phyloP scores from a whole-genome alignment of 192 early-diverging fungal species.

The Kickxella alabastrina region DNA sequence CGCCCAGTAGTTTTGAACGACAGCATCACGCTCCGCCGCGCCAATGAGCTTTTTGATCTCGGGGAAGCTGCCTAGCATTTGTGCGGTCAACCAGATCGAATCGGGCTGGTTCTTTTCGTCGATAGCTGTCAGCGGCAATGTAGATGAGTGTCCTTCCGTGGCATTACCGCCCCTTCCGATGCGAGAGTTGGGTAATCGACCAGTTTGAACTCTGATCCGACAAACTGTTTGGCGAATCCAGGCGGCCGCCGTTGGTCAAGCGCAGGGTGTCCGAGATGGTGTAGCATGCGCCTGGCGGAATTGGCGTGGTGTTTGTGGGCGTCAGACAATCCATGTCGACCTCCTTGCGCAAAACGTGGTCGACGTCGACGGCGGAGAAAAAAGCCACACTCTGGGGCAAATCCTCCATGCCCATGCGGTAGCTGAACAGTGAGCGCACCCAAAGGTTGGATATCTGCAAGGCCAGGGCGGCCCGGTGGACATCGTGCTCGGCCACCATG shows the following conservation, averaged over 20 bases:
- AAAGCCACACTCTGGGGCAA: constrained; percentile 87
- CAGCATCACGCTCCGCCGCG: not conserved
- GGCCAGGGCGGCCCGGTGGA: constrained; percentile 69
- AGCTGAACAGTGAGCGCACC: constrained; percentile 86
- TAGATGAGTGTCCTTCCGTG: not conserved
- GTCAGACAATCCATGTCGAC: constrained; percentile 82
- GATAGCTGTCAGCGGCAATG: not conserved
- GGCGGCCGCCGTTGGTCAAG: constrained; percentile 15
- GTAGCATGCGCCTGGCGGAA: constrained; percentile 53
- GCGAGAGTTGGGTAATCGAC: constrained; percentile 26
- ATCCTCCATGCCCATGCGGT: constrained; percentile 77
- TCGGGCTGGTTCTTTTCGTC: constrained; percentile 9
- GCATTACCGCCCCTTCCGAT: too few species aligned
- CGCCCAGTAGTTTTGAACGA: too few species aligned
- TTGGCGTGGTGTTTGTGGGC: constrained; percentile 63
- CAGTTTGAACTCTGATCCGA: constrained; percentile 5
- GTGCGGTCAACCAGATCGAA: constrained; percentile 28
- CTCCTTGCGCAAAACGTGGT: constrained; percentile 89
- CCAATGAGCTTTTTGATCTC: constrained; percentile 15
- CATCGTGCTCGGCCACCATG: constrained; percentile 74
- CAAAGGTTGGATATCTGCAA: constrained; percentile 91
- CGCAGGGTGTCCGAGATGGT: constrained; percentile 21
- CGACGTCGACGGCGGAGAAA: constrained; percentile 92
- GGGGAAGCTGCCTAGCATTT: constrained; percentile 11
- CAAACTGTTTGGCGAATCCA: constrained; percentile 6